These are phyloP conservation scores for Candida odintsovae DNA, from an alignment of 805 yeast genomes.

Conservation along the genomic window DNA sequence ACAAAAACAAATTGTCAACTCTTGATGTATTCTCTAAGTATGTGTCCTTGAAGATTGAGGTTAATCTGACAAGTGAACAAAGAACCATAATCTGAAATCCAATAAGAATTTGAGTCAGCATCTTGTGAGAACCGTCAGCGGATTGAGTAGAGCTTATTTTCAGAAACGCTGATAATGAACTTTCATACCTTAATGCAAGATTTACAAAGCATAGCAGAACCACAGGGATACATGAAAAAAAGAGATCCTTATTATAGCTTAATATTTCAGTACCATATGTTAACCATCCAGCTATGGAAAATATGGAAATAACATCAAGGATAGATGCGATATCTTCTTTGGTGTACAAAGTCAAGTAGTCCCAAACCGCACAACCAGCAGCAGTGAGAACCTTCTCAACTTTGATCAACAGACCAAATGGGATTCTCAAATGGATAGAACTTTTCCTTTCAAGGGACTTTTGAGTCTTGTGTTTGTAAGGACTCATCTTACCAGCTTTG, in stretches of 20 bases:
- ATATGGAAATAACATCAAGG: constrained; percentile 6
- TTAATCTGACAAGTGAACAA: constrained; percentile 3
- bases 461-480: background rate
- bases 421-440: constrained; percentile 7
- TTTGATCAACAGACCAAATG: constrained; percentile 1
- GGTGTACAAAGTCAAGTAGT: background rate
- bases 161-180: background rate
- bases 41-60: constrained; percentile 2
- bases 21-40: background rate
- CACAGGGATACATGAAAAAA: constrained; percentile 6
- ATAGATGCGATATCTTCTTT: constrained; percentile 2
- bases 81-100: constrained; percentile 2
- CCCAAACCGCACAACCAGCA: constrained; percentile 1
- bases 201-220: constrained; percentile 1
- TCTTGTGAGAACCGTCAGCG: background rate
- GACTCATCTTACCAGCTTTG: background rate
- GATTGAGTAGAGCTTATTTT: background rate
- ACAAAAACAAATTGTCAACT: constrained; percentile 5
- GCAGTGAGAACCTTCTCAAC: background rate
- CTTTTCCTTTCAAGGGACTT: background rate
- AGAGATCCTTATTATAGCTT: constrained; percentile 6
- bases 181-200: background rate
- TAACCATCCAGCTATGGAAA: constrained; percentile 6
- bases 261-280: constrained; percentile 14
- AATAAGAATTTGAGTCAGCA: background rate